phyloP scores from a whole-genome alignment of 306 rosid species.

The Hylodesmum podocarpum region DNA sequence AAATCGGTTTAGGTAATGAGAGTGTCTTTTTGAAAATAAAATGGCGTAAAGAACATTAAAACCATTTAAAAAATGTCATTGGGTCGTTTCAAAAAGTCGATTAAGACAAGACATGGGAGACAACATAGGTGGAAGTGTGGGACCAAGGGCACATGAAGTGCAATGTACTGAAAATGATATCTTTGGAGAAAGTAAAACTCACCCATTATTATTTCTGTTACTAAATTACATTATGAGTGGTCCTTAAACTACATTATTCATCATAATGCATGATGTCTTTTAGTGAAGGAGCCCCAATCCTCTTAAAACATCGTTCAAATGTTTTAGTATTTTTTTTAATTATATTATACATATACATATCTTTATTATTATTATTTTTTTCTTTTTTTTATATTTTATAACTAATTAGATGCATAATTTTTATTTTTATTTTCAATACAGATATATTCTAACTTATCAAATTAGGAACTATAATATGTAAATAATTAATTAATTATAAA shows the following conservation, averaged over 20 bases:
- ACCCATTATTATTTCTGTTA: neutral
- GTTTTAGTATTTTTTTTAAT: too few species aligned
- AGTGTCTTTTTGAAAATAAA: neutral
- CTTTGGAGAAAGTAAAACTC: neutral
- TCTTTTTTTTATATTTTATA: too few species aligned
- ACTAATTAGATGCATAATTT: too few species aligned
- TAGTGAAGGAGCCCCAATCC: neutral
- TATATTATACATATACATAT: too few species aligned
- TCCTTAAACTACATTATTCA: neutral
- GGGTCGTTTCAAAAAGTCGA: neutral
- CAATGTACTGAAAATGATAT: too few species aligned
- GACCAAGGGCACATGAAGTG: constrained; percentile 19
- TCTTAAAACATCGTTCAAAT: too few species aligned
- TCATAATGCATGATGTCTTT: neutral
- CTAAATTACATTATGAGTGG: neutral
- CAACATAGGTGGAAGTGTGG: neutral
- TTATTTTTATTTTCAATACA: too few species aligned
- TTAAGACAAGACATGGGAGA: neutral
- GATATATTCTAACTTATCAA: too few species aligned
- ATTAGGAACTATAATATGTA: too few species aligned
- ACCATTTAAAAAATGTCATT: neutral
- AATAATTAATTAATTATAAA: too few species aligned
- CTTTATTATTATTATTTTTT: too few species aligned
- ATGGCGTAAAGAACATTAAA: neutral
- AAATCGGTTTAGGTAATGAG: neutral